Conservation (phyloP, 2,329 filamentous ascomycete genomes). For the Thielaviopsis ethacetica region DNA sequence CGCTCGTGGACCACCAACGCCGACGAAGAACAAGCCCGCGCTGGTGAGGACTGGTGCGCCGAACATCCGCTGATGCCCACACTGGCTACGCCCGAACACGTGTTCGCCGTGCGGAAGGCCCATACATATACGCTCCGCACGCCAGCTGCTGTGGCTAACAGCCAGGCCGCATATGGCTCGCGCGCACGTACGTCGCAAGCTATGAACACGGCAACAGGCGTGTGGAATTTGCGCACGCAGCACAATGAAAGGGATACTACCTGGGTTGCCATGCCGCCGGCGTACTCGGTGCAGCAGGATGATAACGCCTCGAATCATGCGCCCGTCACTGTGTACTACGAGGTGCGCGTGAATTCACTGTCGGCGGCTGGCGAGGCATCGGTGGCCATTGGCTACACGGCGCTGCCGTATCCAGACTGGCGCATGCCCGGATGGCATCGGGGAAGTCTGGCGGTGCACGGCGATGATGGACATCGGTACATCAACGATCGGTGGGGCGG, state of each 20-base stretch:
- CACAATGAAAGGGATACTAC: conserved; percentile 39
- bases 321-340: conserved; percentile 52
- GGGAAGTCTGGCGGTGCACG: conserved; percentile 58
- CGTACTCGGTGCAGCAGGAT: conserved; percentile 47
- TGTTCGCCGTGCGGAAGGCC: conserved; percentile 23
- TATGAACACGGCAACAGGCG: conserved; percentile 25
- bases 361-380: conserved; percentile 25
- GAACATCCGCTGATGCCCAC: conserved; percentile 42
- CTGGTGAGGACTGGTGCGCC: conserved; percentile 49
- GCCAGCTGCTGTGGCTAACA: not conserved
- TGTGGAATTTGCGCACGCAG: conserved; percentile 31
- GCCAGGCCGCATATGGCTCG: conserved; percentile 31
- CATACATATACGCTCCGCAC: conserved; percentile 33
- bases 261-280: conserved; percentile 50
- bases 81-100: conserved; percentile 21
- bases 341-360: conserved; percentile 39
- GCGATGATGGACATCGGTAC: conserved; percentile 62
- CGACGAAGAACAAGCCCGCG: conserved; percentile 42
- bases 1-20: conserved; percentile 55
- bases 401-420: conserved; percentile 62
- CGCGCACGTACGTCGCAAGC: conserved; percentile 27
- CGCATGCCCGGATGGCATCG: conserved; percentile 70
- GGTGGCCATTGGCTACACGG: conserved; percentile 53
- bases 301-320: conserved; percentile 14
- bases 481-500: conserved; percentile 63